These are phyloP conservation scores for maize (Zea mays) DNA, from an alignment of 176 grass and related monocot genomes.

Conservation along the genomic window DNA sequence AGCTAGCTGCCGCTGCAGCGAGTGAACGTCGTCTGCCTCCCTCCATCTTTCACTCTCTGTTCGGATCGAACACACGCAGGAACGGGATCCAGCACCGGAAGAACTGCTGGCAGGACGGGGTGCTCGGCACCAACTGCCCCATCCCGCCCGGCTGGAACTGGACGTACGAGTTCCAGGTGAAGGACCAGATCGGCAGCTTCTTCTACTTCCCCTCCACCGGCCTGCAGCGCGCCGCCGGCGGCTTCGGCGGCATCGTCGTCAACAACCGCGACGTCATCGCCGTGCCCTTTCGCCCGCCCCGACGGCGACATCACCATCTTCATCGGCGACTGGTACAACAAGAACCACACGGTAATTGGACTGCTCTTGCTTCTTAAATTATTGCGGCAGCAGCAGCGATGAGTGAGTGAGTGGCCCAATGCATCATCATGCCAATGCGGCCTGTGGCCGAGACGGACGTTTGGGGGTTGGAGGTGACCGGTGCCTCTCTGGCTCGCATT, in stretches of 20 bases:
- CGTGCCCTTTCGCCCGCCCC: constrained; percentile 65
- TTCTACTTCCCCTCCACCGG: constrained; percentile 70
- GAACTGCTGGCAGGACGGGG: constrained; percentile 91
- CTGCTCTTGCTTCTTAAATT: too few species aligned
- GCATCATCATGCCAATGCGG: too few species aligned
- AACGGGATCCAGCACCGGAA: constrained; percentile 90
- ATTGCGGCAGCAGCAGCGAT: too few species aligned
- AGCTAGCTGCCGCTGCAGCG: neutral
- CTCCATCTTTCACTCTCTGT: too few species aligned
- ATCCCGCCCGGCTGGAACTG: constrained; percentile 90
- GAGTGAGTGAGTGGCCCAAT: too few species aligned
- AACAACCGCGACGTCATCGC: constrained; percentile 81
- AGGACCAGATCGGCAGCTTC: constrained; percentile 76
- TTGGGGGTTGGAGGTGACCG: neutral
- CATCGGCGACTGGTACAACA: constrained; percentile 84
- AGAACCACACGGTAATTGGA: constrained; percentile 78
- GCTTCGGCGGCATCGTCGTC: constrained; percentile 59
- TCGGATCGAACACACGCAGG: constrained; percentile 33
- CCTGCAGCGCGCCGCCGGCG: constrained; percentile 74
- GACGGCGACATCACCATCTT: constrained; percentile 73
- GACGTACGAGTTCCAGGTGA: constrained; percentile 85
- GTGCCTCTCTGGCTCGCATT: too few species aligned
- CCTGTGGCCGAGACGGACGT: too few species aligned
- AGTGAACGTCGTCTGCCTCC: too few species aligned
- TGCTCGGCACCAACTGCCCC: constrained; percentile 85